Conservation (phyloP, 306 rosid genomes). For the Erythrophleum fordii region DNA sequence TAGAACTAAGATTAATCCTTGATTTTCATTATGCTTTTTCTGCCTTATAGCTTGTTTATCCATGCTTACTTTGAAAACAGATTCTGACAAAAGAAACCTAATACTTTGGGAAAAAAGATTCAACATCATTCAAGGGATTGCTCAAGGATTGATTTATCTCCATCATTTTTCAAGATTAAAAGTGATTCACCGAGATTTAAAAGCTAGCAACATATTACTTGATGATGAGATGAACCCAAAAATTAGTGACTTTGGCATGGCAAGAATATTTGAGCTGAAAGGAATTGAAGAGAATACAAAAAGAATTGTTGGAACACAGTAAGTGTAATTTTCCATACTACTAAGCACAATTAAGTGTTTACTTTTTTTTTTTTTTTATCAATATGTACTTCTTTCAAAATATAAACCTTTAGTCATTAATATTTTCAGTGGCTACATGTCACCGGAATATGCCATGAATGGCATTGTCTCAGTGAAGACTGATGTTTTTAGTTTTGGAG, state of each 20-base stretch:
- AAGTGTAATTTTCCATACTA: not conserved
- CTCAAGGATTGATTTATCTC: slow-evolving; percentile 49
- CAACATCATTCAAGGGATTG: slow-evolving; percentile 42
- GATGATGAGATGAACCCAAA: slow-evolving; percentile 45
- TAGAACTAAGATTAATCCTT: not conserved
- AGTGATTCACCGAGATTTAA: slow-evolving; percentile 40
- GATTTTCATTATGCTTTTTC: not conserved
- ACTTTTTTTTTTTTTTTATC: not conserved
- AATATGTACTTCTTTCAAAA: not conserved
- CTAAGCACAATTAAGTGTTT: not conserved
- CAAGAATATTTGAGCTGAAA: slow-evolving; percentile 39
- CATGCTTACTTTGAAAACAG: not conserved
- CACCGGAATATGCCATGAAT: slow-evolving; percentile 36
- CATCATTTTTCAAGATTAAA: slow-evolving; percentile 42
- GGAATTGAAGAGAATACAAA: slow-evolving; percentile 41
- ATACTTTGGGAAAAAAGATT: slow-evolving; percentile 40
- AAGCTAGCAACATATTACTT: slow-evolving; percentile 41
- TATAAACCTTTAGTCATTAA: not conserved
- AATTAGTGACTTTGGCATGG: slow-evolving; percentile 50
- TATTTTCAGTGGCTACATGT: slow-evolving; percentile 38
- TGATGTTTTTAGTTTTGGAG: slow-evolving; percentile 46
- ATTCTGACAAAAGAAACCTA: not conserved
- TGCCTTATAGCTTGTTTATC: not conserved
- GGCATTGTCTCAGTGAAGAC: slow-evolving; percentile 37
- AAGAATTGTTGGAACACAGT: slow-evolving; percentile 44